Evolutionary conservation across 495 filamentous ascomycete species (phyloP), one percentile per base, ranked within the genome.

Genomic region (Letharia columbiana): DNA sequence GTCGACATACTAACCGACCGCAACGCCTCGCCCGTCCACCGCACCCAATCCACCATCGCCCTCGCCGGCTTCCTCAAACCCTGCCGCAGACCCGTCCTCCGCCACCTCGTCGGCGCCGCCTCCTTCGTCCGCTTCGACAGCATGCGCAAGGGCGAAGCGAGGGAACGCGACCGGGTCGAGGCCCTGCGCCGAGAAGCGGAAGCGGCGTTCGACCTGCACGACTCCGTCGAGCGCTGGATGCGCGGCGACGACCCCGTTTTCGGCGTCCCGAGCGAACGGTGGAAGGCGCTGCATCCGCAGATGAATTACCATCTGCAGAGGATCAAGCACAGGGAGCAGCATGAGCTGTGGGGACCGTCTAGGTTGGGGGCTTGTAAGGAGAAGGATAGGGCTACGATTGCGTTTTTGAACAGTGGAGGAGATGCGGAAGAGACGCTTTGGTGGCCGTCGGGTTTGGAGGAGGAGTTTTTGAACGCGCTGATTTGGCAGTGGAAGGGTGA

Each of bases 251-350:
- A 57, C 5, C 31, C 33, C 0, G 7, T 57, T n/a, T 37, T 18
- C 7, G 54, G 54, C 4, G 7, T 20, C 15, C 54, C 54, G 33
- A 57, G 54, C 54, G 31, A 57, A 7, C 4, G 39, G 2, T 57
- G 54, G 54, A 57, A 37, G 17, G 33, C 31, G 31, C 15, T 57
- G 54, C 33, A 37, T n/a, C 33, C 54, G 33, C 54, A 57, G 33
- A 57, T 57, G 54, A 57, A 57, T 11, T 57, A 57, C 17, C 54
- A 57, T 37, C n/a, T 57, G 54, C 54, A 57, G 7, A 18, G 54
- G 6, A 57, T 57, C 7, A 37, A 31, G 33, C 54, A 57, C 39
- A 33, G 17, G 8, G 54, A 57, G 54, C 54, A 57, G 54, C 54
- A 57, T 57, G 54, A 37, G 54, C 54, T 57, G 15, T 20, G 54